phyloP scores from a whole-genome alignment of 495 filamentous ascomycete species.

The Neurospora sp. region DNA sequence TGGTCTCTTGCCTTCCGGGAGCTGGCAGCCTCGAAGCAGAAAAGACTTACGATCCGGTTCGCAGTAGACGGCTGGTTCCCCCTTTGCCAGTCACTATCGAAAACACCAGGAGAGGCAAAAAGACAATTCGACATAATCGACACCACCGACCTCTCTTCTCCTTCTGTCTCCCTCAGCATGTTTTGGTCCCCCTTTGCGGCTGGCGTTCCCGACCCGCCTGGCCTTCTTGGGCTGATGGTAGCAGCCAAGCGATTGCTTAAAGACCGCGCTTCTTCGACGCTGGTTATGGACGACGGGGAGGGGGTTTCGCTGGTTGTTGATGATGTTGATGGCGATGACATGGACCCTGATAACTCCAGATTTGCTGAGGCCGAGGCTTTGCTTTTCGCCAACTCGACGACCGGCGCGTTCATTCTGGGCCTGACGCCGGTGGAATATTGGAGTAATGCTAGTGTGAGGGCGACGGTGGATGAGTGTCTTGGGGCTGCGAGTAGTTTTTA shows the following conservation, averaged over 20 bases:
- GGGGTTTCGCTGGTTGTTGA: neutral
- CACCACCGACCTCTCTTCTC: constrained; percentile 37
- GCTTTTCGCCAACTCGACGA: constrained; percentile 28
- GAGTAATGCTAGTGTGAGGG: constrained; percentile 33
- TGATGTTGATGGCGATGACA: constrained; percentile 4
- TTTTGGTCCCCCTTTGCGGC: neutral
- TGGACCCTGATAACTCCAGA: constrained; percentile 8
- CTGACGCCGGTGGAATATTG: constrained; percentile 39
- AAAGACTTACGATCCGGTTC: constrained; percentile 30
- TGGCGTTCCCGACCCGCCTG: constrained; percentile 30
- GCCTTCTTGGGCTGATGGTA: constrained; percentile 38
- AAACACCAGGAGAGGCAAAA: constrained; percentile 4
- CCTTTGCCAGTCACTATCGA: constrained; percentile 32
- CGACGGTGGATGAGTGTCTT: constrained; percentile 20
- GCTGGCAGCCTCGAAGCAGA: neutral
- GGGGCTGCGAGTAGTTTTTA: neutral
- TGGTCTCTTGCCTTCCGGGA: constrained; percentile 26
- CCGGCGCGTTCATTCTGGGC: constrained; percentile 37
- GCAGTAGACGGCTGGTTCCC: constrained; percentile 34
- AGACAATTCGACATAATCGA: constrained; percentile 47
- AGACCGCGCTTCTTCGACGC: constrained; percentile 24
- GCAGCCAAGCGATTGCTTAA: constrained; percentile 37
- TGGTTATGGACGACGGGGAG: constrained; percentile 21
- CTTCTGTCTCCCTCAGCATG: neutral
- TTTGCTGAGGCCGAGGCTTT: neutral